Base-by-base conservation (phyloP, 2,329 filamentous ascomycete genomes). In the Colletotrichum orchidophilum region DNA sequence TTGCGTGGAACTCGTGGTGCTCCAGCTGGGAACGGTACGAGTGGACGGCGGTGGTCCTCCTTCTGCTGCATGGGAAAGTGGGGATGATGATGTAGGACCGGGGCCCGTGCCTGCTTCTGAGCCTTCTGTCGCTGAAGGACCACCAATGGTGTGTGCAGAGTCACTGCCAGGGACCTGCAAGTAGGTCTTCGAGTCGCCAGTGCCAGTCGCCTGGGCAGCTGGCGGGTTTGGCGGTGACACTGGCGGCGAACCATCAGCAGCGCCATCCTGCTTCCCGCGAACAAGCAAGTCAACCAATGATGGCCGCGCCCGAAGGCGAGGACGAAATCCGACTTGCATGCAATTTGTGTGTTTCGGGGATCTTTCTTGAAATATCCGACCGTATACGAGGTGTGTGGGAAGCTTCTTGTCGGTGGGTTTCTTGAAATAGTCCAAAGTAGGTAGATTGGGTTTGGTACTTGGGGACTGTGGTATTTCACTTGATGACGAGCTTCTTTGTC, bases 261-360 rank as follows among this genome's bases (percentile, higher is more conserved):
- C 75, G 73, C 76, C 76, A 26, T 70, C 74, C 68, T 76, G 73
- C 75, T 75, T 77, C 74, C 80, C 76, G 72, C 81, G 81, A 74
- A 85, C 80, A 70, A 85, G 80, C 71, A 88, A 81, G 72, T 88
- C 86, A 79, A 88, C 83, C 75, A 88, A 79, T 73, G 86, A 88
- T 75, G 84, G 86, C 80, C 86, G 83, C 76, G 85, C 83, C 85
- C 82, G 85, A 74, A 88, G 80, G 72, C 81, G 82, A 63, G 84
- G 84, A 68, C 81, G 82, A 70, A 88, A 81, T 80, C 86, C 87
- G 76, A 87, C 80, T 73, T 85, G 83, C 86, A 88, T 88, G 75
- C 83, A 84, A 76, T 66, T 68, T 53, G 49, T 15, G 21, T 21
- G 12, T 13, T 53, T 2, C 42, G 21, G 24, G 4, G 9, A 26